phyloP scores from a whole-genome alignment of 495 filamentous ascomycete genomes.

The Penicillium waksmanii region DNA sequence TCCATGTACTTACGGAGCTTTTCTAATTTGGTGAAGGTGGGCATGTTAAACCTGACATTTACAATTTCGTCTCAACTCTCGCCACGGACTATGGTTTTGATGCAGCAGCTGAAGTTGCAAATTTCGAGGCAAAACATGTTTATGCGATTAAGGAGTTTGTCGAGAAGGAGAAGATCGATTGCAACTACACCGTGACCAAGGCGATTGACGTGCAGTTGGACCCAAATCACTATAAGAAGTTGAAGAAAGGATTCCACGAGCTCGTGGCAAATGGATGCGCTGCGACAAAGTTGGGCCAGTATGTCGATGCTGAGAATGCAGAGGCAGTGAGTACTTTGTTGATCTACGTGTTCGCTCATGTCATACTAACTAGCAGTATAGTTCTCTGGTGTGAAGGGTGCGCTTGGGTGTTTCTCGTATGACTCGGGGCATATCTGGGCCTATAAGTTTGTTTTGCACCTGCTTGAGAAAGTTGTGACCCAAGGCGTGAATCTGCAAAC shows the following conservation, averaged over 20 bases:
- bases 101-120: constrained; percentile 38
- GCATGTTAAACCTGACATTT: constrained; percentile 43
- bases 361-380: constrained; percentile 16
- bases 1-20: neutral
- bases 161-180: constrained; percentile 36
- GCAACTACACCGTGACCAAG: constrained; percentile 34
- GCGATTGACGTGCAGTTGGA: constrained; percentile 35
- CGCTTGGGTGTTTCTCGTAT: constrained; percentile 42
- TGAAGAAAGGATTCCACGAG: constrained; percentile 29
- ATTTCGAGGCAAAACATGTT: constrained; percentile 38
- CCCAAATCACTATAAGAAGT: constrained; percentile 19
- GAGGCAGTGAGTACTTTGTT: constrained; percentile 18
- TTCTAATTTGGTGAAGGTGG: constrained; percentile 25
- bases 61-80: constrained; percentile 28
- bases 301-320: constrained; percentile 21
- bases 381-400: constrained; percentile 53
- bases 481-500: constrained; percentile 76
- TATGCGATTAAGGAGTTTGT: constrained; percentile 30
- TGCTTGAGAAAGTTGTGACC: constrained; percentile 61
- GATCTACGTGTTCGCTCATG: no score
- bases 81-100: constrained; percentile 34
- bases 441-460: constrained; percentile 75
- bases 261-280: constrained; percentile 26
- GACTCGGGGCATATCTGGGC: constrained; percentile 67
- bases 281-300: constrained; percentile 21